Percentiles rank a stretch among this genome's conserved stretches.
Conservation (phyloP, 1,139 yeast species). For the Cylindricascospora bacillispora region DNA sequence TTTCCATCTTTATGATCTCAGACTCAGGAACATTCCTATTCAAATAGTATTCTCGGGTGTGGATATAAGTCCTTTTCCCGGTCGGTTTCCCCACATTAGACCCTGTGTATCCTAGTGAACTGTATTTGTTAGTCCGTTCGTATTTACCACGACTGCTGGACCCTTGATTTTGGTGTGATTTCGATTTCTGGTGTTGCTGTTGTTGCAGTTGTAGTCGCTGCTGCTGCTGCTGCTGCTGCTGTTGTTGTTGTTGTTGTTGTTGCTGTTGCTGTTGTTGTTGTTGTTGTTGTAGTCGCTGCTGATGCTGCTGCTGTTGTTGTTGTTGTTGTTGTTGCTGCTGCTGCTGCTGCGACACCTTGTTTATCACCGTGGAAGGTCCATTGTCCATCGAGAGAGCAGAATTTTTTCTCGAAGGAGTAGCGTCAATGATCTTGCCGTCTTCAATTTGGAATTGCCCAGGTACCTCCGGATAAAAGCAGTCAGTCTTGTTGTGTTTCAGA, state of each 20-base stretch:
- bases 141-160: too few species aligned
- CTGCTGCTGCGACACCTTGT: too few species aligned
- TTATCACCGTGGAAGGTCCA: too few species aligned
- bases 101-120: too few species aligned
- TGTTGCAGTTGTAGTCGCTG: not conserved
- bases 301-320: conserved; percentile 8
- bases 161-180: not conserved
- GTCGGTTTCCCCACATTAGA: too few species aligned
- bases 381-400: too few species aligned
- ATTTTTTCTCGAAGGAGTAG: too few species aligned
- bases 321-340: conserved; percentile 8
- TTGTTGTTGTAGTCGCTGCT: conserved; percentile 3
- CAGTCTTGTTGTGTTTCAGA: conserved; percentile 24
- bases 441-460: conserved; percentile 18
- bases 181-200: not conserved
- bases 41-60: too few species aligned
- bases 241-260: not conserved
- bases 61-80: too few species aligned
- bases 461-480: conserved; percentile 21
- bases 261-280: not conserved
- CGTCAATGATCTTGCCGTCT: conserved; percentile 6
- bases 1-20: conserved; percentile 19
- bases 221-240: not conserved
- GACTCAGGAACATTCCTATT: too few species aligned
- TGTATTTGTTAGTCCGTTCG: too few species aligned